Conservation (phyloP, 169 alveolate species). For the Cryptosporidium andersoni region DNA sequence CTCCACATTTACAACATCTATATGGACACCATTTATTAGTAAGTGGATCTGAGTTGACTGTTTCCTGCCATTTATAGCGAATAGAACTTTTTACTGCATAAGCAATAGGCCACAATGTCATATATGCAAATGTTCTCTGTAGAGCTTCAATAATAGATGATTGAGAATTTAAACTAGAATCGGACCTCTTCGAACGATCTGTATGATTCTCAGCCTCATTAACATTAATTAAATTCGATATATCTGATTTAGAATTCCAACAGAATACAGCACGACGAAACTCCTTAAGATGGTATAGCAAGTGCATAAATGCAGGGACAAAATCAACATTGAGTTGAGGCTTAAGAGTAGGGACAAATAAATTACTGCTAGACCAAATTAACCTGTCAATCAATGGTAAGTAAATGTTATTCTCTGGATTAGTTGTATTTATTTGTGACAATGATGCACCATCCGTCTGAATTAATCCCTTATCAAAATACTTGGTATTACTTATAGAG, state of each 20-base stretch:
- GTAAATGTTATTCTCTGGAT: slow-evolving; percentile 7
- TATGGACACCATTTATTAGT: slow-evolving; percentile 63
- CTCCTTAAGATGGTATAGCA: slow-evolving; percentile 82
- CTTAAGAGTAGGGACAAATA: slow-evolving; percentile 78
- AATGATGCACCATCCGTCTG: slow-evolving; percentile 41
- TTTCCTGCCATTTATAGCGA: slow-evolving; percentile 64
- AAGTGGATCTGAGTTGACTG: slow-evolving; percentile 34
- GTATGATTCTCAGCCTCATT: not conserved
- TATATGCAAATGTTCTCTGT: slow-evolving; percentile 84
- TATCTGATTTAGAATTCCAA: slow-evolving; percentile 18
- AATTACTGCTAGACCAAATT: slow-evolving; percentile 68
- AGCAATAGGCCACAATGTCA: slow-evolving; percentile 85
- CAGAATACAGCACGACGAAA: slow-evolving; percentile 79
- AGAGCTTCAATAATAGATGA: slow-evolving; percentile 80
- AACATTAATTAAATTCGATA: not conserved
- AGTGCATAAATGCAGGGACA: slow-evolving; percentile 76
- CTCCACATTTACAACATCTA: slow-evolving; percentile 74
- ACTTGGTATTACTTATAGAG: slow-evolving; percentile 2
- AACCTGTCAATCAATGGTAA: slow-evolving; percentile 58
- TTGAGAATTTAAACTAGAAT: slow-evolving; percentile 3
- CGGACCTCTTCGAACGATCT: slow-evolving; percentile 34
- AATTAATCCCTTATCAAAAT: slow-evolving; percentile 11
- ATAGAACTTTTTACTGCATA: slow-evolving; percentile 70
- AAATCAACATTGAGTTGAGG: slow-evolving; percentile 79
- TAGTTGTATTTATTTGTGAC: slow-evolving; percentile 7